These are phyloP conservation scores for Eryngium alpinum DNA, from an alignment of 140 eudicot genomes.

Conservation along the genomic window DNA sequence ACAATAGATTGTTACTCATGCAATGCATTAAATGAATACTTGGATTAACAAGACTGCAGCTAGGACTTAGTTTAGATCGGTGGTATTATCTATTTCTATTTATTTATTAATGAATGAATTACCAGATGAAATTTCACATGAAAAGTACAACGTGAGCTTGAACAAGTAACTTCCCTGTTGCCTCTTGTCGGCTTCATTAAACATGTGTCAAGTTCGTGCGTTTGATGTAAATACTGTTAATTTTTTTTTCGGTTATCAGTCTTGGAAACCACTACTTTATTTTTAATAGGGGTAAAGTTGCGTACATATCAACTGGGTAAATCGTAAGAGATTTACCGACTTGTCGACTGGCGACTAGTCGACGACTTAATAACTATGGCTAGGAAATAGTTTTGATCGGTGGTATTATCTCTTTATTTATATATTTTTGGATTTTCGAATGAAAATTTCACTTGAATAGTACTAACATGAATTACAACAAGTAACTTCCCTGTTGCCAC, in stretches of 20 bases:
- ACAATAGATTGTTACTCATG: slow-evolving; percentile 18
- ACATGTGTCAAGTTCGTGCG: slow-evolving; percentile 17
- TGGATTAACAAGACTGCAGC: slow-evolving; percentile 23
- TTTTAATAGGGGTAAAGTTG: too few species aligned
- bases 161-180: slow-evolving; percentile 25
- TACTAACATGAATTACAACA: too few species aligned
- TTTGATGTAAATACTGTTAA: slow-evolving; percentile 16
- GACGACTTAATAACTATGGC: too few species aligned
- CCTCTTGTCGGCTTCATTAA: slow-evolving; percentile 13
- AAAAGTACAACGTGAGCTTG: slow-evolving; percentile 15
- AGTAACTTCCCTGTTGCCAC: too few species aligned
- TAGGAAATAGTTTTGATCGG: too few species aligned
- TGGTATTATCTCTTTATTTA: too few species aligned
- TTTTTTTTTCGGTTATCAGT: slow-evolving; percentile 27
- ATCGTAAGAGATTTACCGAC: too few species aligned
- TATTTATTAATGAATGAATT: background rate
- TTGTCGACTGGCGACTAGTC: too few species aligned
- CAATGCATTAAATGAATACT: slow-evolving; percentile 16
- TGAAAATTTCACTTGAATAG: too few species aligned
- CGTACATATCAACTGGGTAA: too few species aligned
- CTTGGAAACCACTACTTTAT: too few species aligned
- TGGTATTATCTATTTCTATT: background rate
- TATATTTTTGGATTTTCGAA: too few species aligned
- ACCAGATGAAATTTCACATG: background rate
- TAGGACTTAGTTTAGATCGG: slow-evolving; percentile 25